Base-by-base conservation (phyloP, 192 early-diverging fungal species). In the Coemansia furcata region DNA sequence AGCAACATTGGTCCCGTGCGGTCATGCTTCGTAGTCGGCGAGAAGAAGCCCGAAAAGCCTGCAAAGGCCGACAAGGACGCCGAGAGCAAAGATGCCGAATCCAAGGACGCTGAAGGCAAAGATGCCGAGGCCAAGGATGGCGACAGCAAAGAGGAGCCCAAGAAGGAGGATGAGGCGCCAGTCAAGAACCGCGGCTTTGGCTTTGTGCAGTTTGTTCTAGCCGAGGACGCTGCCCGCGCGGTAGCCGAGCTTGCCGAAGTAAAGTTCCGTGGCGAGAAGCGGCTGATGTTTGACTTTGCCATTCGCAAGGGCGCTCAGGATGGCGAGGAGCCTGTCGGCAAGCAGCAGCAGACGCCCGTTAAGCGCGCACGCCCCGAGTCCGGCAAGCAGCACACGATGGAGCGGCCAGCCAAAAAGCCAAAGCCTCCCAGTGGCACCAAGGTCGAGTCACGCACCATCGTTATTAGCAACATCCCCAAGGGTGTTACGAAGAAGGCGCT, bases 11-110 rank as follows among this genome's bases (percentile, higher is more conserved):
- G 95, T 14, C 96, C 96, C 8, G 77, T 95, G 19, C 80, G 93
- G 38, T 92, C 91, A 33, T 95, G 94, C 70, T 98, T 97, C 73
- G 92, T 96, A 40, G 93, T 98, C 1, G 71, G 74, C 10, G 89
- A 89, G 66, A 85, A 83, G 57, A 63, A 73, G 7, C 67, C 68
- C 12, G 74, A 72, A 33, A 70, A 70, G 33, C 54, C 82, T 19
- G 77, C 37, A 6, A 61, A 59, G 17, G 66, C 36, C 12, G 67
- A 37, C 47, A 49, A 62, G 11, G 65, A 66, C 12, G 37, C 38
- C 2, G 35, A 26, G 14, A 42, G 38, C n/a, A 35, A 23, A 12
- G 61, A 62, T 26, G 21, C 47, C 11, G 61, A 21, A 7, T 42
- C 8, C 26, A 58, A 60, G 17, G 66, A 47, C 3, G 19, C 71